Conservation (phyloP, 495 filamentous ascomycete species). For the Emericellopsis terricola region DNA sequence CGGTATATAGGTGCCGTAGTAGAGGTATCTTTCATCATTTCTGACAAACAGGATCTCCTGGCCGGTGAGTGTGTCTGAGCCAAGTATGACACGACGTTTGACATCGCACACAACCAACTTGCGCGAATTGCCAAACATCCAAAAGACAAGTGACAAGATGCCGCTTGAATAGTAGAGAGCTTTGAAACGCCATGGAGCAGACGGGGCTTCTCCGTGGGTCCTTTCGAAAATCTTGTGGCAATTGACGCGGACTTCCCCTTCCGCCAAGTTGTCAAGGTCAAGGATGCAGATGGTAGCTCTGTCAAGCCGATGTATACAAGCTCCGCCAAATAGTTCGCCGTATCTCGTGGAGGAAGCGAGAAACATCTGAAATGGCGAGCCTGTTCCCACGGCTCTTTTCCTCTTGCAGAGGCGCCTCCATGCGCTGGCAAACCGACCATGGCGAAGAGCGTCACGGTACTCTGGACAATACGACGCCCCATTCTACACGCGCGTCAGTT, state of each 20-base stretch:
- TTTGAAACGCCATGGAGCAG: constrained; percentile 33
- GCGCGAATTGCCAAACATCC: too few relatives aligned
- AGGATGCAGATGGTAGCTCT: constrained; percentile 42
- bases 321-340: constrained; percentile 45
- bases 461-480: too few relatives aligned
- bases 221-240: constrained; percentile 10
- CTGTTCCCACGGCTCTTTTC: constrained; percentile 40
- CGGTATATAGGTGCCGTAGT: constrained; percentile 51
- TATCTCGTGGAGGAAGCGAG: constrained; percentile 39
- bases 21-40: constrained; percentile 45
- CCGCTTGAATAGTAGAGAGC: constrained; percentile 43
- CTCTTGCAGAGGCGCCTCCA: constrained; percentile 42
- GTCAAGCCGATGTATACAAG: constrained; percentile 39
- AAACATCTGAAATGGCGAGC: constrained; percentile 41
- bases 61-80: constrained; percentile 22
- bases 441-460: too few relatives aligned
- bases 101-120: constrained; percentile 46
- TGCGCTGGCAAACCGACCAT: constrained; percentile 28
- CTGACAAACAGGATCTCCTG: constrained; percentile 46
- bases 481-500: too few relatives aligned
- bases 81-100: constrained; percentile 18
- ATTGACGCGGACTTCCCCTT: constrained; percentile 38
- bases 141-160: constrained; percentile 38
- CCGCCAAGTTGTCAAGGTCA: constrained; percentile 34
- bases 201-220: too few relatives aligned